These are phyloP conservation scores for Backusella macrospora DNA, from an alignment of 192 early-diverging fungal species.

Conservation along the genomic window DNA sequence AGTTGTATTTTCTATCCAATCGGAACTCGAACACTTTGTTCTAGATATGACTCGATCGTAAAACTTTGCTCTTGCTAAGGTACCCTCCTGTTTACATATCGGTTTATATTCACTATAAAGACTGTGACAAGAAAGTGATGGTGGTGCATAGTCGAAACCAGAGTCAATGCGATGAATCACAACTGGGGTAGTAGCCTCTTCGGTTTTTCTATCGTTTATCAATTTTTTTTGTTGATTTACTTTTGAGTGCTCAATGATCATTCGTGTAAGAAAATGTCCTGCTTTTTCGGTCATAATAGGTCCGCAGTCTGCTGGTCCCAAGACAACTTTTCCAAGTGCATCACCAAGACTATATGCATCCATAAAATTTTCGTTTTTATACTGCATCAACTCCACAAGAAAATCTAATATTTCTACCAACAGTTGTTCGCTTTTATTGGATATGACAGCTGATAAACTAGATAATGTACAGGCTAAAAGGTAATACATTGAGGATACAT, in stretches of 20 bases:
- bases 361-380: conserved; percentile 33
- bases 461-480: conserved; percentile 35
- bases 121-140: background rate
- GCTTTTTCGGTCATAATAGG: conserved; percentile 33
- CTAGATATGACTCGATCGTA: conserved; percentile 23
- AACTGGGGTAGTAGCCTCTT: background rate
- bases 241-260: conserved; percentile 39
- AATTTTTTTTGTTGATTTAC: background rate
- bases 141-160: conserved; percentile 11
- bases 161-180: conserved; percentile 8
- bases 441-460: conserved; percentile 20
- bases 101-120: conserved; percentile 16
- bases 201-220: background rate
- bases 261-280: conserved; percentile 32
- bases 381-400: conserved; percentile 34
- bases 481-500: background rate
- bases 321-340: conserved; percentile 34
- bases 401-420: conserved; percentile 40
- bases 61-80: conserved; percentile 25
- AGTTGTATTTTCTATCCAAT: conserved; percentile 28
- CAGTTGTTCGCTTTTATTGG: conserved; percentile 20
- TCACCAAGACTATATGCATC: conserved; percentile 35
- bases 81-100: conserved; percentile 12
- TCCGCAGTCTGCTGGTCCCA: conserved; percentile 35
- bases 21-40: background rate